A percentile compares a stretch with the other conserved stretches of the same genome.
Evolutionary conservation across 164 flowering plant species (phyloP).

Genomic region (Chimonanthus praecox): DNA sequence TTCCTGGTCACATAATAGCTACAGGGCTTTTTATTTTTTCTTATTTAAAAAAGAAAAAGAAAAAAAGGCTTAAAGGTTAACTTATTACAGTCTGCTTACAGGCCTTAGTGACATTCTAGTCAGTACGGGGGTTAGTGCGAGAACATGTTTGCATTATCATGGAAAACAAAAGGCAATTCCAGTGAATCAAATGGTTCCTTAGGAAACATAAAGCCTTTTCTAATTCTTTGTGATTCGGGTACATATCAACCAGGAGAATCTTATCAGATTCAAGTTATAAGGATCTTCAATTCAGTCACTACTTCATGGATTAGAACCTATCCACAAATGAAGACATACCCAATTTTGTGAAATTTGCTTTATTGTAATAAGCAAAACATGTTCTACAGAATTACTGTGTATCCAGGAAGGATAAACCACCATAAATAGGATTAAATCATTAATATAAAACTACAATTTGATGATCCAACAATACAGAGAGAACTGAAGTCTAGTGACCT

Average conservation of each 20-base stretch:
- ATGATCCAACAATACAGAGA: not conserved
- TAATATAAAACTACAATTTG: not conserved
- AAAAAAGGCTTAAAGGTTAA: no score
- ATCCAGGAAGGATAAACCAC: not conserved
- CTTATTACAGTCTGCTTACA: no score
- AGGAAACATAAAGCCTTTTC: no score
- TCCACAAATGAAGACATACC: not conserved
- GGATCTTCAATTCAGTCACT: not conserved
- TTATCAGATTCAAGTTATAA: not conserved
- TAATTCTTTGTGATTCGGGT: no score
- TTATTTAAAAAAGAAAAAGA: no score
- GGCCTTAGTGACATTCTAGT: no score
- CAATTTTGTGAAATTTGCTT: not conserved
- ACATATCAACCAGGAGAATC: not conserved
- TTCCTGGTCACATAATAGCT: no score
- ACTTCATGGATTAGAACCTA: not conserved
- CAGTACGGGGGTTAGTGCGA: no score
- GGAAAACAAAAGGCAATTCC: no score
- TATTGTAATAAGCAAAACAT: not conserved
- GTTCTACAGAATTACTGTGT: not conserved
- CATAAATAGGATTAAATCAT: not conserved
- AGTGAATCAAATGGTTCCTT: no score
- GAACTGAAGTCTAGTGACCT: constrained; percentile 18
- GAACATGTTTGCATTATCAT: no score
- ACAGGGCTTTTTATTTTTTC: no score